A percentile compares a stretch with the other conserved stretches of the same genome.
These are phyloP conservation scores for Lasiodiplodia theobromae DNA, from an alignment of 2,329 filamentous ascomycete genomes.

Conservation along the genomic window DNA sequence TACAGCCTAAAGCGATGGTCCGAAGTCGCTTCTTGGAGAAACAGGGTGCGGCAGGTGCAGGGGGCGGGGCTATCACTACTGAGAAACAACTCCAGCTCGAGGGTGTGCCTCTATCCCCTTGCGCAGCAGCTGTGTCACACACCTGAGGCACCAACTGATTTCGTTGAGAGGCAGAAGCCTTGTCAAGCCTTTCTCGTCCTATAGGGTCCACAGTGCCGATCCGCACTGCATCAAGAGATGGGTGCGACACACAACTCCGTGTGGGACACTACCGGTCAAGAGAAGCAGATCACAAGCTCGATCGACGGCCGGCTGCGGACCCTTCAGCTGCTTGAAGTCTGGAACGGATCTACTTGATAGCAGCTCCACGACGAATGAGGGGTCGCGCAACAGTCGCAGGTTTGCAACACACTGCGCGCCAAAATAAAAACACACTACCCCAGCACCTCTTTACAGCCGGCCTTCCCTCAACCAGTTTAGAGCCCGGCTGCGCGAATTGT, in stretches of 20 bases:
- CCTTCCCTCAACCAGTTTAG: not conserved
- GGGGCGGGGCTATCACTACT: conserved; percentile 1
- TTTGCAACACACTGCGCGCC: conserved; percentile 12
- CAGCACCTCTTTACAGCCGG: not conserved
- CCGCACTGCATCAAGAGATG: not conserved
- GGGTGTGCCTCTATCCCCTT: not conserved
- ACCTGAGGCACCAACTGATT: not conserved
- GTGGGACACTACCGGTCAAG: not conserved
- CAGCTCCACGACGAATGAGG: conserved; percentile 6
- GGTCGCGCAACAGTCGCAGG: not conserved
- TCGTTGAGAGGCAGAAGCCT: not conserved
- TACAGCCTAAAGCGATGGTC: not conserved
- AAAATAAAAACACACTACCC: not conserved
- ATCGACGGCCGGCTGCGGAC: not conserved
- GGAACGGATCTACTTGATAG: conserved; percentile 6
- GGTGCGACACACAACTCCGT: not conserved
- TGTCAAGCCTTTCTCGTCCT: not conserved
- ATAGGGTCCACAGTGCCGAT: not conserved
- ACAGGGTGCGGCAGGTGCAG: not conserved
- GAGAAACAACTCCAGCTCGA: conserved; percentile 15
- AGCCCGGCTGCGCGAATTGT: not conserved
- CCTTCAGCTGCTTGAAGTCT: not conserved
- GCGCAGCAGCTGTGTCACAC: conserved; percentile 9
- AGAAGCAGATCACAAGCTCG: not conserved
- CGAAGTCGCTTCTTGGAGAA: not conserved